These are phyloP conservation scores for Acanthamoeba royreba DNA, from an alignment of 208 protist genomes.

Conservation along the genomic window DNA sequence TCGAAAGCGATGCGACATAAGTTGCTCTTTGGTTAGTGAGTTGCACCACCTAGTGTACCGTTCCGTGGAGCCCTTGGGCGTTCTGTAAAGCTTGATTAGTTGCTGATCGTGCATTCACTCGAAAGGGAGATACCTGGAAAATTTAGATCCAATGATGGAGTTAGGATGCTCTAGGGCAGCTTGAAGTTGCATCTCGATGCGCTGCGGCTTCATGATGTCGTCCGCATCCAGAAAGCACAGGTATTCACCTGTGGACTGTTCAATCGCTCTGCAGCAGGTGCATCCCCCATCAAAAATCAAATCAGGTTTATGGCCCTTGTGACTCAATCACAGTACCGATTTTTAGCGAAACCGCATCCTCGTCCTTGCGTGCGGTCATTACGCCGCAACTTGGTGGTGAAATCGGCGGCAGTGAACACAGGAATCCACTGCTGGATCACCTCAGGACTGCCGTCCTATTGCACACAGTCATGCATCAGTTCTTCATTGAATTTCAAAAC, in stretches of 20 bases:
- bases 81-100: background rate
- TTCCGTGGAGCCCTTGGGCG: constrained; percentile 24
- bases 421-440: constrained; percentile 32
- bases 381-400: background rate
- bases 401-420: background rate
- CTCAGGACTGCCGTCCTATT: background rate
- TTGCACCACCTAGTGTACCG: constrained; percentile 48
- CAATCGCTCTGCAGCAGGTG: background rate
- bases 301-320: background rate
- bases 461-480: too few relatives aligned
- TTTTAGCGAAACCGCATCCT: constrained; percentile 24
- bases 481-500: background rate
- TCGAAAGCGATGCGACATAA: constrained; percentile 39
- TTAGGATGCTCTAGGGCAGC: background rate
- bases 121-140: background rate
- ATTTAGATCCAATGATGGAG: constrained; percentile 31
- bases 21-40: background rate
- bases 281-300: background rate
- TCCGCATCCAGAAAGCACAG: constrained; percentile 43
- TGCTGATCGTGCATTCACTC: background rate
- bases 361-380: background rate
- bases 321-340: background rate
- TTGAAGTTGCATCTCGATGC: background rate
- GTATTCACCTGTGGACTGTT: constrained; percentile 19
- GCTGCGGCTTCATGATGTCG: constrained; percentile 39